Conservation (phyloP, 305 asterid species). For the Fraxinus sp. region DNA sequence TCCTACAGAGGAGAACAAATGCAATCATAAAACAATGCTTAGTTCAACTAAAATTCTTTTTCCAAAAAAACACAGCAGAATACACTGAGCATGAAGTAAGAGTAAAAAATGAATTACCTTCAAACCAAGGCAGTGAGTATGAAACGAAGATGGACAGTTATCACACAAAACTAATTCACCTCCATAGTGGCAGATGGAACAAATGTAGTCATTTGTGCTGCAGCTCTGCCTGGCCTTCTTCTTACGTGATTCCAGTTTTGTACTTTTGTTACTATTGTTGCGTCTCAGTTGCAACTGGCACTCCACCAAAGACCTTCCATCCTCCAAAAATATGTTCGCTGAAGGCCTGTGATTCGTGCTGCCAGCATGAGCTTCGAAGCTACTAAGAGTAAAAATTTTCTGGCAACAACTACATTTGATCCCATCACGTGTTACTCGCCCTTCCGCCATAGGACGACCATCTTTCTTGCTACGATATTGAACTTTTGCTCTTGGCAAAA, state of each 20-base stretch:
- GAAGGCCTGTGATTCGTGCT: slow-evolving; percentile 59
- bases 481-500: slow-evolving; percentile 63
- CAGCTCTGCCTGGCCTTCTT: slow-evolving; percentile 25
- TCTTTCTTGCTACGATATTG: slow-evolving; percentile 41
- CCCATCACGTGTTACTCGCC: slow-evolving; percentile 76
- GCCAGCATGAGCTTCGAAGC: slow-evolving; percentile 75
- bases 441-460: slow-evolving; percentile 43
- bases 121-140: slow-evolving; percentile 68
- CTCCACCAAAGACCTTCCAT: slow-evolving; percentile 68
- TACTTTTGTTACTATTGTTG: slow-evolving; percentile 18
- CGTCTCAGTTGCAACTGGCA: slow-evolving; percentile 58
- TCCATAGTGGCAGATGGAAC: slow-evolving; percentile 80
- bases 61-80: slow-evolving; percentile 11
- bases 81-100: slow-evolving; percentile 8
- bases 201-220: slow-evolving; percentile 55
- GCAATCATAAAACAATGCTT: slow-evolving; percentile 17
- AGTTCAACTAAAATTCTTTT: slow-evolving; percentile 10
- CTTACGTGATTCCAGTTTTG: slow-evolving; percentile 30
- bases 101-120: slow-evolving; percentile 42
- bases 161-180: slow-evolving; percentile 83
- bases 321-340: slow-evolving; percentile 61
- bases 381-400: slow-evolving; percentile 46
- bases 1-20: slow-evolving; percentile 46
- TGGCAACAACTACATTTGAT: slow-evolving; percentile 78
- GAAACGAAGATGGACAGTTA: slow-evolving; percentile 89